Evolutionary conservation across 257 asterid genomes (phyloP).

Genomic region (Nicotiana obtusifolia): DNA sequence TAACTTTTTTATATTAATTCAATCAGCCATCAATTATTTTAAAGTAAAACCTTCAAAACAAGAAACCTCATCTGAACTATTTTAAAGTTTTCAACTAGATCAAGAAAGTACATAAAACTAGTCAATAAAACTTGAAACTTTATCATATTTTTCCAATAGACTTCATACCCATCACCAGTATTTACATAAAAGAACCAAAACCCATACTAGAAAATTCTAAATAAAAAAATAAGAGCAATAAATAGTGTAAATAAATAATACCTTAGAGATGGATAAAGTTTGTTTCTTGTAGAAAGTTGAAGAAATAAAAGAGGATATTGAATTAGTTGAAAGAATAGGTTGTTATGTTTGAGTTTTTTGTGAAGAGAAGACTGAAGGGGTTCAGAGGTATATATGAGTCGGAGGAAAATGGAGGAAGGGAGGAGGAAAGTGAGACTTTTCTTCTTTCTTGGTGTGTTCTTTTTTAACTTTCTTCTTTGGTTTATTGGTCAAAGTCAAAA

Average conservation of each 20-base stretch:
- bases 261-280: slow-evolving; percentile 2
- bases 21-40: background rate
- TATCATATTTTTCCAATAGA: background rate
- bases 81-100: slow-evolving; percentile 8
- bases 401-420: slow-evolving; percentile 20
- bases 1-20: background rate
- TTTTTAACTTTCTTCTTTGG: background rate
- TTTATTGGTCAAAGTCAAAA: slow-evolving; percentile 59
- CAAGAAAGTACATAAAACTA: background rate
- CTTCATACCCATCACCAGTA: background rate
- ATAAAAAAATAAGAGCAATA: background rate
- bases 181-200: background rate
- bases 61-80: background rate
- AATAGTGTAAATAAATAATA: background rate
- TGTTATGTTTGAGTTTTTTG: background rate
- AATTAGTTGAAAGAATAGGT: background rate
- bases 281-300: background rate
- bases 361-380: slow-evolving; percentile 17
- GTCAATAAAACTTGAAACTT: background rate
- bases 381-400: slow-evolving; percentile 31
- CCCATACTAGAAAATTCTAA: background rate
- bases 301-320: background rate
- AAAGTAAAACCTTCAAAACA: slow-evolving; percentile 1
- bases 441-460: slow-evolving; percentile 33
- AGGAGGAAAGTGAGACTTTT: slow-evolving; percentile 67